Percentiles rank a stretch among this genome's conserved stretches.
phyloP scores from a whole-genome alignment of 2,329 filamentous ascomycete genomes.

The Diaporthe citriasiana region DNA sequence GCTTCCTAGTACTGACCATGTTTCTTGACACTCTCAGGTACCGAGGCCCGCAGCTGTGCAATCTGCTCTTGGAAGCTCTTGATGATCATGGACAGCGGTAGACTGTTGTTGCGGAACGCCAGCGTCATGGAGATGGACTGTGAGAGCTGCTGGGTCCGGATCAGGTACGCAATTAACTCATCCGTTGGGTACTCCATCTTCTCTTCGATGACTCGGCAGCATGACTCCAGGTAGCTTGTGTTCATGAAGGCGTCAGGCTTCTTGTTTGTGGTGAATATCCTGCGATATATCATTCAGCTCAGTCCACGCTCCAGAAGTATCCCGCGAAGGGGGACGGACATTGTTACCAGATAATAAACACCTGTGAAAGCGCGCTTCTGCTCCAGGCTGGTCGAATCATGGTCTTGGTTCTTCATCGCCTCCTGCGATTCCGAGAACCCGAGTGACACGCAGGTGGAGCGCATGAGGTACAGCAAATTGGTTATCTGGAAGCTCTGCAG shows the following conservation, averaged over 20 bases:
- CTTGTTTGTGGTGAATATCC: constrained; percentile 55
- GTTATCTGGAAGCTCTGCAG: constrained; percentile 65
- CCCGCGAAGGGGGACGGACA: constrained; percentile 52
- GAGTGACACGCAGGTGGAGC: constrained; percentile 61
- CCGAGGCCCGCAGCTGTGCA: constrained; percentile 53
- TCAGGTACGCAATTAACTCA: constrained; percentile 59
- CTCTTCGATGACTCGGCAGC: constrained; percentile 58
- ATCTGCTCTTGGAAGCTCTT: constrained; percentile 61
- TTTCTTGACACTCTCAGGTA: constrained; percentile 53
- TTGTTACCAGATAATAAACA: constrained; percentile 64
- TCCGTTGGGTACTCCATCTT: constrained; percentile 60
- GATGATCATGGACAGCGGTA: constrained; percentile 59
- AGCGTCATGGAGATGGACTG: constrained; percentile 62
- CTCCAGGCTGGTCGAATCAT: constrained; percentile 53
- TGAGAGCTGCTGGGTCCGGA: constrained; percentile 62
- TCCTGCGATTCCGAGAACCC: constrained; percentile 52
- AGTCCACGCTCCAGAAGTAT: too few relatives aligned
- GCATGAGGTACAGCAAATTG: constrained; percentile 63
- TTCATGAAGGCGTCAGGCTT: constrained; percentile 64
- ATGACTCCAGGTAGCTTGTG: constrained; percentile 59
- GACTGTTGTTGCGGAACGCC: constrained; percentile 47
- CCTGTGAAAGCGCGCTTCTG: constrained; percentile 63
- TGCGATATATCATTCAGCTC: constrained; percentile 15
- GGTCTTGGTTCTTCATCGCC: constrained; percentile 44
- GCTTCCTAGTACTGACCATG: constrained; percentile 50